These are phyloP conservation scores for Stachybotrys echinatus DNA, from an alignment of 2,329 filamentous ascomycete species.

Conservation along the genomic window DNA sequence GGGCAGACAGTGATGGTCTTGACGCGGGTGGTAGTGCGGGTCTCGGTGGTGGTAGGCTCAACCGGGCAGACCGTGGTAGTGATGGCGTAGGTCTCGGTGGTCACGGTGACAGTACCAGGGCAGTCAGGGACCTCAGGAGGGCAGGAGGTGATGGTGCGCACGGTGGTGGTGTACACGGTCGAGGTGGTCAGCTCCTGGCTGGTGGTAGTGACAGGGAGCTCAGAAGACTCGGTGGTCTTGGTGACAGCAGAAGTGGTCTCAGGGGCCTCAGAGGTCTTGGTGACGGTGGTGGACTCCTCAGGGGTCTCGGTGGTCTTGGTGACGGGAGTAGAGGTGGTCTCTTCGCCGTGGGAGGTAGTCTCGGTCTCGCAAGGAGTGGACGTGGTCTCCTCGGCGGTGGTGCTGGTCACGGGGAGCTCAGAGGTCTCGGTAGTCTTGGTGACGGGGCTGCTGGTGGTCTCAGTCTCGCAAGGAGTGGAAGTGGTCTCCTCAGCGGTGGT, in stretches of 20 bases:
- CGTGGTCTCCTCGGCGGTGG: neutral
- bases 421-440: neutral
- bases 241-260: conserved; percentile 17
- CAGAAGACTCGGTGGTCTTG: conserved; percentile 1
- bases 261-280: neutral
- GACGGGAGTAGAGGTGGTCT: conserved; percentile 3
- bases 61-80: conserved; percentile 18
- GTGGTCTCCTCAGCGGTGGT: conserved; percentile 2
- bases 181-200: conserved; percentile 10
- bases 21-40: conserved; percentile 13
- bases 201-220: conserved; percentile 1
- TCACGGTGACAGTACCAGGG: conserved; percentile 4
- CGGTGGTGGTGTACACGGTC: conserved; percentile 13
- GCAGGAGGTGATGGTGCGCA: conserved; percentile 14
- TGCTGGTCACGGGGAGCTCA: neutral
- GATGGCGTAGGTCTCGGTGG: conserved; percentile 8
- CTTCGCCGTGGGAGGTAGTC: neutral
- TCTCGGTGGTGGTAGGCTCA: conserved; percentile 10
- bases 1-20: conserved; percentile 11
- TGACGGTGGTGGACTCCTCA: conserved; percentile 17
- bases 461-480: neutral
- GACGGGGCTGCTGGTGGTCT: neutral
- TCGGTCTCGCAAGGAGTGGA: conserved; percentile 1
- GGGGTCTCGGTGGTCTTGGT: neutral
- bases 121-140: conserved; percentile 13